phyloP scores from a whole-genome alignment of 1,284 basidiomycete species.

The Leccinum pachyderme region DNA sequence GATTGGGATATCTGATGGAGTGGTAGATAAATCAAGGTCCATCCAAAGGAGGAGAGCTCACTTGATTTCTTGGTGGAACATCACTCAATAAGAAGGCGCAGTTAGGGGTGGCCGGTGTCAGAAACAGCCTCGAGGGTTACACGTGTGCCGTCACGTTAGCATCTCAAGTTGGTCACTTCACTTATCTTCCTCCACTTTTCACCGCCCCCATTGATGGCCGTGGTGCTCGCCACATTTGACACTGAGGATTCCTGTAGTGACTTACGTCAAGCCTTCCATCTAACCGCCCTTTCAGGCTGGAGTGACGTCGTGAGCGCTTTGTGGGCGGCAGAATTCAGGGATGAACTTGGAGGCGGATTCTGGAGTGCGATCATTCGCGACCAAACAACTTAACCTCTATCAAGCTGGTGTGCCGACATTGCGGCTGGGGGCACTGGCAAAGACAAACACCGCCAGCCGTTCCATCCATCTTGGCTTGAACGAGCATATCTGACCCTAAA shows the following conservation, averaged over 20 bases:
- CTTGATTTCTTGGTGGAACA: background rate
- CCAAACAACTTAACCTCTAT: background rate
- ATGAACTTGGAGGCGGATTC: background rate
- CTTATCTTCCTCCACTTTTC: slow-evolving; percentile 1
- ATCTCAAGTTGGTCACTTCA: slow-evolving; percentile 3
- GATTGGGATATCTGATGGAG: background rate
- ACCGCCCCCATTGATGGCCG: slow-evolving; percentile 16
- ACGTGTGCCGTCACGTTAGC: slow-evolving; percentile 13
- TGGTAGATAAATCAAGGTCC: background rate
- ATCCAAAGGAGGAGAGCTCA: background rate
- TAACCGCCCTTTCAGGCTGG: background rate
- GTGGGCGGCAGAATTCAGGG: background rate
- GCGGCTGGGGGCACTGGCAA: slow-evolving; percentile 13
- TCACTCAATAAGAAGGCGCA: slow-evolving; percentile 3
- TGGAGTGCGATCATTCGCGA: background rate
- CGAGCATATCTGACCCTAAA: background rate
- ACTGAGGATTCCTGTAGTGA: background rate
- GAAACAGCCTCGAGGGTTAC: slow-evolving; percentile 22
- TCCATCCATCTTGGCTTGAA: background rate
- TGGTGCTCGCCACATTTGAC: background rate
- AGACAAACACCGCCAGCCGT: slow-evolving; percentile 14
- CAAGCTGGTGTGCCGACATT: background rate
- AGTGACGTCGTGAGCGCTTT: background rate
- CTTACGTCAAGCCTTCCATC: background rate
- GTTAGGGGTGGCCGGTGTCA: slow-evolving; percentile 10